Evolutionary conservation across 805 yeast species (phyloP).

Genomic region (Lipomyces chichibuensis): DNA sequence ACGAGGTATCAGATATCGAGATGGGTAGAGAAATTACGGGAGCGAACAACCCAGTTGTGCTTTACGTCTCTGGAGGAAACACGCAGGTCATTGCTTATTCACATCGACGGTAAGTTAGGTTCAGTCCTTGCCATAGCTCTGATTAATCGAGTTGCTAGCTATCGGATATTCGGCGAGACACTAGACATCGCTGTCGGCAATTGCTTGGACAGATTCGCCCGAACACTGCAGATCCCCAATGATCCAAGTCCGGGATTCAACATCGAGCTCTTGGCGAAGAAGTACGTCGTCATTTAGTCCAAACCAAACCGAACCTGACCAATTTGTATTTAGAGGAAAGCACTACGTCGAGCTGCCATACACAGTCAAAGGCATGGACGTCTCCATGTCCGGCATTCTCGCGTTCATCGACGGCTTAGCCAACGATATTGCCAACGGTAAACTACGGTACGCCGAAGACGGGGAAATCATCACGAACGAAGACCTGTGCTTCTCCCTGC

Average conservation of each 20-base stretch:
- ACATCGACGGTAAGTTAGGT: constrained; percentile 58
- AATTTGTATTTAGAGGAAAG: constrained; percentile 42
- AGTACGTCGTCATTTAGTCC: constrained; percentile 46
- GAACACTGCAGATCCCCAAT: constrained; percentile 84
- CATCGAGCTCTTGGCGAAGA: constrained; percentile 89
- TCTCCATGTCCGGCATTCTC: constrained; percentile 93
- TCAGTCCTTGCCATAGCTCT: no score
- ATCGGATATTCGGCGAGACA: constrained; percentile 99
- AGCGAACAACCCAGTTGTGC: constrained; percentile 95
- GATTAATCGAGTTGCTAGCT: constrained; percentile 40
- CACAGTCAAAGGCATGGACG: constrained; percentile 98
- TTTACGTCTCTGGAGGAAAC: constrained; percentile 97
- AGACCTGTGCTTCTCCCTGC: constrained; percentile 90
- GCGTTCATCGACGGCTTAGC: constrained; percentile 84
- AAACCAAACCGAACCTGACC: no score
- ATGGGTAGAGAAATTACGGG: constrained; percentile 99
- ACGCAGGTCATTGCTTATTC: constrained; percentile 98
- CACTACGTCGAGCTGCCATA: constrained; percentile 79
- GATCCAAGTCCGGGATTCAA: constrained; percentile 98
- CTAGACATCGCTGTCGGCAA: constrained; percentile 97
- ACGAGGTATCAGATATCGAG: constrained; percentile 63
- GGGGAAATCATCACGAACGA: constrained; percentile 67
- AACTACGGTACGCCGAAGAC: constrained; percentile 45
- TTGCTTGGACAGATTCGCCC: constrained; percentile 93
- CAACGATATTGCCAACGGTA: constrained; percentile 61